A percentile compares a stretch with the other conserved stretches of the same genome.
These are phyloP conservation scores for Nicotiana paniculata DNA, from an alignment of 257 asterid species.

Conservation along the genomic window DNA sequence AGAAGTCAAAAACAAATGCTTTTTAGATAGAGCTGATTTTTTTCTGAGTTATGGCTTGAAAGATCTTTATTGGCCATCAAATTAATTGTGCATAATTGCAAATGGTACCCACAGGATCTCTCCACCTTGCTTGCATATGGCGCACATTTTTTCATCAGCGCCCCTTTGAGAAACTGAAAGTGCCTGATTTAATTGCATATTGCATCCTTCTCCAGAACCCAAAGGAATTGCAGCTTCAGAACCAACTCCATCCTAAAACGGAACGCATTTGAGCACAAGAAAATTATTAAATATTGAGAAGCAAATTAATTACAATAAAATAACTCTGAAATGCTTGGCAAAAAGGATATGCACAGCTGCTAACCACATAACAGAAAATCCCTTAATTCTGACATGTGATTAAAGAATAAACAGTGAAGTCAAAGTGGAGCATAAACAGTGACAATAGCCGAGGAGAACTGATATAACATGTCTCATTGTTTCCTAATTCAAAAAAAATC, in stretches of 20 bases:
- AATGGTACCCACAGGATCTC: slow-evolving; percentile 71
- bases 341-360: neutral
- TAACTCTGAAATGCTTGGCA: neutral
- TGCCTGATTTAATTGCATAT: slow-evolving; percentile 14
- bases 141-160: slow-evolving; percentile 27
- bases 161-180: slow-evolving; percentile 28
- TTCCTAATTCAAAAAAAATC: no score
- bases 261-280: slow-evolving; percentile 22
- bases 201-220: slow-evolving; percentile 22
- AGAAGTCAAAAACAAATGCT: neutral
- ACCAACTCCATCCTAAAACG: slow-evolving; percentile 47
- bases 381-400: neutral
- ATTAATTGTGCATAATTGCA: slow-evolving; percentile 14
- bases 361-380: slow-evolving; percentile 2
- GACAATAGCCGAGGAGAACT: neutral
- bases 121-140: slow-evolving; percentile 48
- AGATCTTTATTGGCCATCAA: neutral
- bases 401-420: neutral
- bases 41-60: neutral
- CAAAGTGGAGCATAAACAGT: neutral
- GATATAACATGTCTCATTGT: neutral
- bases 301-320: slow-evolving; percentile 2
- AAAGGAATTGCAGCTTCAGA: slow-evolving; percentile 37
- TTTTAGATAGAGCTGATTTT: neutral
- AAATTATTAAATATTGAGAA: neutral